Evolutionary conservation across 1,284 basidiomycete genomes (phyloP).

Genomic region (Pholiota adiposa): DNA sequence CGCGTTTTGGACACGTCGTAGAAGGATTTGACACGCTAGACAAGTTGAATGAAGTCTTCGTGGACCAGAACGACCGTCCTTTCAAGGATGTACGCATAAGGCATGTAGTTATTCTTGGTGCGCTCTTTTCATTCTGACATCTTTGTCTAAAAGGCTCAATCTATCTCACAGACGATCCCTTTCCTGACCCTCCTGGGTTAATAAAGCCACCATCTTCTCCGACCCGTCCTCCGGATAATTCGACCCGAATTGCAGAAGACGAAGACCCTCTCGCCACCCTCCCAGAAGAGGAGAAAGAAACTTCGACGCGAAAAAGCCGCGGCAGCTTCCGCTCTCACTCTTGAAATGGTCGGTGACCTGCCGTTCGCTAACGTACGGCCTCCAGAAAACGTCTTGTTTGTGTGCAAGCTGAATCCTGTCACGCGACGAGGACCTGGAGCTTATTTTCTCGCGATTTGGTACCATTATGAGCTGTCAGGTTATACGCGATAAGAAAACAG

Average conservation of each 20-base stretch:
- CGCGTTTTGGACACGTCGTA: conserved; percentile 91
- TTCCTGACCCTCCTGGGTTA: conserved; percentile 83
- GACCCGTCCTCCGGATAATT: conserved; percentile 79
- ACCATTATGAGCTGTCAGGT: conserved; percentile 97
- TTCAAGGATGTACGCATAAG: conserved; percentile 93
- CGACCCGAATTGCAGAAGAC: conserved; percentile 88
- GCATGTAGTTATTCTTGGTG: conserved; percentile 91
- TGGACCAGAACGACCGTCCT: conserved; percentile 88
- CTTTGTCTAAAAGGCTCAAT: conserved; percentile 14
- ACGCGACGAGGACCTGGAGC: conserved; percentile 92
- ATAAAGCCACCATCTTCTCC: conserved; percentile 79
- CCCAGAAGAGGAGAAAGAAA: conserved; percentile 85
- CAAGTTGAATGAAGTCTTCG: conserved; percentile 90
- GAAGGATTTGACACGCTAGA: conserved; percentile 94
- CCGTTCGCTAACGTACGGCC: conserved; percentile 98
- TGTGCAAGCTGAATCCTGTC: conserved; percentile 97
- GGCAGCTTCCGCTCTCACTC: conserved; percentile 89
- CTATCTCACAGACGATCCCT: conserved; percentile 83
- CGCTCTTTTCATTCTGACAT: conserved; percentile 29
- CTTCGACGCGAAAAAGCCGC: conserved; percentile 85
- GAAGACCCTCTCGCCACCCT: conserved; percentile 82
- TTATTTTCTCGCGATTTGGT: conserved; percentile 97
- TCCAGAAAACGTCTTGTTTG: conserved; percentile 98
- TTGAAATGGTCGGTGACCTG: conserved; percentile 99
- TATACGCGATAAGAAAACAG: conserved; percentile 93